A percentile compares a stretch with the other conserved stretches of the same genome.
These are phyloP conservation scores for Kuraishia hungarica DNA, from an alignment of 805 yeast species.

Conservation along the genomic window DNA sequence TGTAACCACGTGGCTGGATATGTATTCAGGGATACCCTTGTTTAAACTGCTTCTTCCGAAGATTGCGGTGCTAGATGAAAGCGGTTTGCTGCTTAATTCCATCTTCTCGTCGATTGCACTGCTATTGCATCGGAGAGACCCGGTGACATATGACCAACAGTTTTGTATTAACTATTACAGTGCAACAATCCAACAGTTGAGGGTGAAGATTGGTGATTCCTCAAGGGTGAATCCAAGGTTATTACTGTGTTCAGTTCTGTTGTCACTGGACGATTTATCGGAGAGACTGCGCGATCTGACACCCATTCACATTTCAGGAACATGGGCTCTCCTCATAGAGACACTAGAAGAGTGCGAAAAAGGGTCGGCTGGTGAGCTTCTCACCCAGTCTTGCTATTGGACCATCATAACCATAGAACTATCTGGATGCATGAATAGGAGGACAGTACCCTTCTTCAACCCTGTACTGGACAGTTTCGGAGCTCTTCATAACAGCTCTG, in stretches of 20 bases:
- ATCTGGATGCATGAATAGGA: background rate
- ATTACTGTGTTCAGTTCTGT: slow-evolving; percentile 6
- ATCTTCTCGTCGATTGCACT: slow-evolving; percentile 9
- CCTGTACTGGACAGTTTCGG: background rate
- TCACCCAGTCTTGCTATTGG: background rate
- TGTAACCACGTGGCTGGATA: slow-evolving; percentile 7
- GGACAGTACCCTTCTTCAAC: background rate
- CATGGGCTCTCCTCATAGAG: slow-evolving; percentile 9
- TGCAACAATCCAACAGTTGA: slow-evolving; percentile 8
- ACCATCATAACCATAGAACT: background rate
- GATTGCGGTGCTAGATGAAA: slow-evolving; percentile 5
- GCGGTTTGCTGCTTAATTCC: slow-evolving; percentile 6
- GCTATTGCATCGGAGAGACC: slow-evolving; percentile 6
- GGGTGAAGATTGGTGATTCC: slow-evolving; percentile 6
- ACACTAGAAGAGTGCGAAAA: slow-evolving; percentile 1
- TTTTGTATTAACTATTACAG: slow-evolving; percentile 8
- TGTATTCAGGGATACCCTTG: slow-evolving; percentile 5
- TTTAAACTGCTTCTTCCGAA: slow-evolving; percentile 5
- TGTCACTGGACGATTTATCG: slow-evolving; percentile 5
- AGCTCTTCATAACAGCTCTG: background rate
- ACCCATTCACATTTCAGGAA: slow-evolving; percentile 6
- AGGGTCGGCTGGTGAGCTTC: background rate
- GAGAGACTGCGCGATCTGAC: background rate
- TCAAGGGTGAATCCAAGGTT: slow-evolving; percentile 4
- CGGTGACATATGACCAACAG: slow-evolving; percentile 5